A percentile compares a stretch with the other conserved stretches of the same genome.
These are phyloP conservation scores for Triangularia setosa DNA, from an alignment of 2,329 filamentous ascomycete species.

Conservation along the genomic window DNA sequence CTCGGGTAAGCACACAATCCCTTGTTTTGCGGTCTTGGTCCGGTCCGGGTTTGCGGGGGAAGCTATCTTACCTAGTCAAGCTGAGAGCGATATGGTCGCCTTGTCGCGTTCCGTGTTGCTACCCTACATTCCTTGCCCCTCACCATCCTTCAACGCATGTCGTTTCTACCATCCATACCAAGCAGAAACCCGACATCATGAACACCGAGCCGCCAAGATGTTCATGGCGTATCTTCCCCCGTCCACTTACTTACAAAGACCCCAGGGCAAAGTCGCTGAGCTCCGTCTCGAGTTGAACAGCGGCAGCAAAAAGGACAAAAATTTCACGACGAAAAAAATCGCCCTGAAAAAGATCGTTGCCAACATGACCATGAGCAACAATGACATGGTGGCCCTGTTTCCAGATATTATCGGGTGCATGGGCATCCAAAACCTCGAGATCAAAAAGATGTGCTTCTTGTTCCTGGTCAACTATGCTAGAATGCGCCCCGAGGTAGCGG, in stretches of 20 bases:
- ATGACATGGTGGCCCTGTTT: slow-evolving; percentile 97
- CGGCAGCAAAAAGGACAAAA: slow-evolving; percentile 97
- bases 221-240: slow-evolving; percentile 53
- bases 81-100: slow-evolving; percentile 23
- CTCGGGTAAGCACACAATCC: slow-evolving; percentile 63
- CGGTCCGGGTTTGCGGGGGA: neutral
- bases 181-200: slow-evolving; percentile 11
- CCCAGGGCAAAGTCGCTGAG: slow-evolving; percentile 98
- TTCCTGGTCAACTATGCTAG: slow-evolving; percentile 96
- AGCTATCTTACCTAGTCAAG: slow-evolving; percentile 13
- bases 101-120: slow-evolving; percentile 4
- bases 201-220: slow-evolving; percentile 37
- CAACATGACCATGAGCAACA: slow-evolving; percentile 99
- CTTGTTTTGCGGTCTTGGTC: neutral
- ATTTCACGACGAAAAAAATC: slow-evolving; percentile 90
- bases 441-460: slow-evolving; percentile 99
- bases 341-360: slow-evolving; percentile 99
- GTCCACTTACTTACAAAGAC: slow-evolving; percentile 45
- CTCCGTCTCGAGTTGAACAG: slow-evolving; percentile 89
- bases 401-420: slow-evolving; percentile 95
- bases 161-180: neutral
- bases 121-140: slow-evolving; percentile 1
- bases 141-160: neutral
- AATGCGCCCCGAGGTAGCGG: slow-evolving; percentile 86
- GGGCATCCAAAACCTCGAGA: slow-evolving; percentile 89